Evolutionary conservation across 345 rosid species (phyloP).

Genomic region (Sonneratia caseolaris): DNA sequence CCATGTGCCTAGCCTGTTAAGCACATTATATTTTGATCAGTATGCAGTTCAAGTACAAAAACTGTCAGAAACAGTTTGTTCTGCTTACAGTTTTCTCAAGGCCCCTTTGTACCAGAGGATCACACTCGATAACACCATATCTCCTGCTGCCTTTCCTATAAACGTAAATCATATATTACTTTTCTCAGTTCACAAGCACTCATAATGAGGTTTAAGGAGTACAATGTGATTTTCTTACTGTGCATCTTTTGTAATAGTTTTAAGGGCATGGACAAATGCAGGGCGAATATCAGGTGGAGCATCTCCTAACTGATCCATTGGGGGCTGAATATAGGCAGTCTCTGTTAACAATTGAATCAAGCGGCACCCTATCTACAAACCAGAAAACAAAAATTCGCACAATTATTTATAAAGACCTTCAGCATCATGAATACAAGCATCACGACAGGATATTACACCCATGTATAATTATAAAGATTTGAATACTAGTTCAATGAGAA

Average conservation of each 20-base stretch:
- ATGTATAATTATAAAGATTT: slow-evolving; percentile 5
- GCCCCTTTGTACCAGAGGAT: slow-evolving; percentile 67
- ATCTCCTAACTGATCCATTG: slow-evolving; percentile 60
- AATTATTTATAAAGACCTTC: slow-evolving; percentile 4
- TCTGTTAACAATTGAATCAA: slow-evolving; percentile 77
- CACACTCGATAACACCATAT: slow-evolving; percentile 92
- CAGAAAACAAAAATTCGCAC: slow-evolving; percentile 15
- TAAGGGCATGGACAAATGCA: slow-evolving; percentile 66
- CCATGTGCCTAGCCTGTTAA: slow-evolving; percentile 95
- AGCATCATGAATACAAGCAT: neutral
- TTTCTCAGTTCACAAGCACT: neutral
- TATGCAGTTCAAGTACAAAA: neutral
- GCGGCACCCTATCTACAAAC: slow-evolving; percentile 72
- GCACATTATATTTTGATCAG: neutral
- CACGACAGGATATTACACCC: neutral
- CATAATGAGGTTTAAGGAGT: neutral
- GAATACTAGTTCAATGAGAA: neutral
- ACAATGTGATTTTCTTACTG: slow-evolving; percentile 32
- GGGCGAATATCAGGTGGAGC: slow-evolving; percentile 81
- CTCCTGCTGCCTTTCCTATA: slow-evolving; percentile 67
- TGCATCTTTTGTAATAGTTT: slow-evolving; percentile 49
- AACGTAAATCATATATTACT: neutral
- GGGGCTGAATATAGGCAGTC: slow-evolving; percentile 88
- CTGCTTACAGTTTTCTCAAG: slow-evolving; percentile 83
- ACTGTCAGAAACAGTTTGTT: neutral